Evolutionary conservation across 257 asterid species (phyloP).

Genomic region (Anisodus acutangulus): DNA sequence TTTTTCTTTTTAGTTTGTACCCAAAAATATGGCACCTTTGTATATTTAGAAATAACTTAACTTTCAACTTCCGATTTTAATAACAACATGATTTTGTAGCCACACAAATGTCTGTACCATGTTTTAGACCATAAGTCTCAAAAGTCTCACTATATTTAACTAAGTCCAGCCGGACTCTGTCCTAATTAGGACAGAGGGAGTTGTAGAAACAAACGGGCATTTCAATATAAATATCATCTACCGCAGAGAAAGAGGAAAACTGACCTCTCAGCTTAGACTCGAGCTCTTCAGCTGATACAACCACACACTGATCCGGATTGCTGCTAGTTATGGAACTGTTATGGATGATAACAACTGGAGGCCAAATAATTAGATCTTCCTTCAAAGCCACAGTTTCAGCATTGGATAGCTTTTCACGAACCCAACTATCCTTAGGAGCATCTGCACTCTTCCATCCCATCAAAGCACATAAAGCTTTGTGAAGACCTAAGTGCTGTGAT

Average conservation of each 20-base stretch:
- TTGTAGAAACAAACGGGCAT: background rate
- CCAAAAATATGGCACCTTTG: background rate
- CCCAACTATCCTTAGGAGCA: slow-evolving; percentile 51
- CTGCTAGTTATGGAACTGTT: slow-evolving; percentile 50
- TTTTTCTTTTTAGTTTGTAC: background rate
- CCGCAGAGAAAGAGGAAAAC: background rate
- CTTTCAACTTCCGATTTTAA: background rate
- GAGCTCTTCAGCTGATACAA: slow-evolving; percentile 59
- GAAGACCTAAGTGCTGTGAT: slow-evolving; percentile 76
- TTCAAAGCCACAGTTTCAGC: slow-evolving; percentile 50
- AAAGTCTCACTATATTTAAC: background rate
- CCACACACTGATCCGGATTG: slow-evolving; percentile 50
- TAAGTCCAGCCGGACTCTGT: background rate
- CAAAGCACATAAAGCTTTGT: slow-evolving; percentile 68
- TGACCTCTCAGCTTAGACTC: slow-evolving; percentile 56
- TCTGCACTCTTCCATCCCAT: slow-evolving; percentile 68
- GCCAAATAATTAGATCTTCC: slow-evolving; percentile 79
- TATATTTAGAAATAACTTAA: background rate
- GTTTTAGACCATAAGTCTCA: background rate
- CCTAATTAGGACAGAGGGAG: background rate
- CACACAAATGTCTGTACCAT: background rate
- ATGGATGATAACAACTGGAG: slow-evolving; percentile 66
- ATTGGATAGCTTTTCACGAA: slow-evolving; percentile 47
- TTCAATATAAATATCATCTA: background rate
- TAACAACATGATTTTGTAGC: background rate